Percentiles rank a stretch among this genome's conserved stretches.
phyloP scores from a whole-genome alignment of 768 basidiomycete genomes.

The Podaxis rugospora region DNA sequence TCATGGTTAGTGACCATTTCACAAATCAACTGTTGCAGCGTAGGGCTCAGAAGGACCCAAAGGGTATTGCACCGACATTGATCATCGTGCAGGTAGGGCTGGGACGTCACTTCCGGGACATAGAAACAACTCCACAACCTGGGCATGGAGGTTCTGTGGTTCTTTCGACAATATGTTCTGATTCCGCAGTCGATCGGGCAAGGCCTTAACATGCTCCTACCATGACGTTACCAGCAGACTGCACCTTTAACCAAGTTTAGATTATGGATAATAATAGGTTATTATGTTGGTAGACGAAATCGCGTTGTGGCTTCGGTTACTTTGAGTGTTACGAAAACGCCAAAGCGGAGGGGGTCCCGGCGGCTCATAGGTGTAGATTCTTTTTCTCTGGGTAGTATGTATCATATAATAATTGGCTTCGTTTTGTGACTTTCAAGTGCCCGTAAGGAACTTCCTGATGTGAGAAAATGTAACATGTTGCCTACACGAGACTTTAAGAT shows the following conservation, averaged over 20 bases:
- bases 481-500: no score
- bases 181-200: neutral
- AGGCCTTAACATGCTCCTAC: neutral
- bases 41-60: neutral
- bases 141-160: neutral
- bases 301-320: constrained; percentile 77
- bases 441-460: no score
- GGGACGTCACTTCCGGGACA: neutral
- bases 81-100: constrained; percentile 2
- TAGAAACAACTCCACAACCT: neutral
- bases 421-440: no score
- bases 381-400: no score
- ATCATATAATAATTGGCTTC: no score
- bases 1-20: neutral
- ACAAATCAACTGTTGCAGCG: neutral
- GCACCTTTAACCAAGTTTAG: no score
- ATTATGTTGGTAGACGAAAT: no score
- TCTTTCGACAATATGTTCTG: neutral
- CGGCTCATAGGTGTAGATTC: no score
- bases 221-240: neutral
- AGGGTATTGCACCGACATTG: neutral
- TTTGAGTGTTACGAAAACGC: constrained; percentile 82
- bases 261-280: no score
- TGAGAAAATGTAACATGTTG: no score
- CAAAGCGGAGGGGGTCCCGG: constrained; percentile 26